Evolutionary conservation across 345 rosid species (phyloP).

Genomic region (Syzygium oleosum): DNA sequence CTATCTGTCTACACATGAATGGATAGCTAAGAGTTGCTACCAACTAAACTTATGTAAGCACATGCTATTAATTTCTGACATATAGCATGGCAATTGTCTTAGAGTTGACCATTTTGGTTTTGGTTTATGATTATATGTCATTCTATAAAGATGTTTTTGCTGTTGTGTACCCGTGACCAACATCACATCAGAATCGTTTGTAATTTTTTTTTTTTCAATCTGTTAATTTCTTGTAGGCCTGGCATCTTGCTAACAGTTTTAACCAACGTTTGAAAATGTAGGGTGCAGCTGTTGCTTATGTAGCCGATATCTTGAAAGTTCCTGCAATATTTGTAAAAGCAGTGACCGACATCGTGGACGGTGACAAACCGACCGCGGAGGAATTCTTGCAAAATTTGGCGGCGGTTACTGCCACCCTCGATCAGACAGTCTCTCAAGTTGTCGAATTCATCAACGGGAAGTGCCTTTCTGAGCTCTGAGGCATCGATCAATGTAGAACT

Average conservation of each 20-base stretch:
- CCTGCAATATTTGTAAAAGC: slow-evolving; percentile 85
- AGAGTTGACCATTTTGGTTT: background rate
- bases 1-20: background rate
- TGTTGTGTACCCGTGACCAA: background rate
- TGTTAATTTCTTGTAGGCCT: background rate
- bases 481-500: background rate
- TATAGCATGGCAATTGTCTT: background rate
- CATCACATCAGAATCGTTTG: background rate
- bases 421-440: slow-evolving; percentile 44
- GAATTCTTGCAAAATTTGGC: slow-evolving; percentile 86
- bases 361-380: slow-evolving; percentile 83
- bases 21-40: background rate
- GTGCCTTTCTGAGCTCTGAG: slow-evolving; percentile 59
- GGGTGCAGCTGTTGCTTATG: slow-evolving; percentile 91
- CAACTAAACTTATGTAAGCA: background rate
- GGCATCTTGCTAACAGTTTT: background rate
- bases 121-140: background rate
- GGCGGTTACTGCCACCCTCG: slow-evolving; percentile 67
- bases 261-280: slow-evolving; percentile 6
- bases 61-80: background rate
- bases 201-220: background rate
- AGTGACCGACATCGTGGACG: slow-evolving; percentile 81
- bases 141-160: background rate
- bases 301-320: slow-evolving; percentile 75
- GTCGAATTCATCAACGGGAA: slow-evolving; percentile 71